Percentiles rank a stretch among this genome's conserved stretches.
Evolutionary conservation across 495 filamentous ascomycete species (phyloP).

Genomic region (Oleoguttula mirabilis): DNA sequence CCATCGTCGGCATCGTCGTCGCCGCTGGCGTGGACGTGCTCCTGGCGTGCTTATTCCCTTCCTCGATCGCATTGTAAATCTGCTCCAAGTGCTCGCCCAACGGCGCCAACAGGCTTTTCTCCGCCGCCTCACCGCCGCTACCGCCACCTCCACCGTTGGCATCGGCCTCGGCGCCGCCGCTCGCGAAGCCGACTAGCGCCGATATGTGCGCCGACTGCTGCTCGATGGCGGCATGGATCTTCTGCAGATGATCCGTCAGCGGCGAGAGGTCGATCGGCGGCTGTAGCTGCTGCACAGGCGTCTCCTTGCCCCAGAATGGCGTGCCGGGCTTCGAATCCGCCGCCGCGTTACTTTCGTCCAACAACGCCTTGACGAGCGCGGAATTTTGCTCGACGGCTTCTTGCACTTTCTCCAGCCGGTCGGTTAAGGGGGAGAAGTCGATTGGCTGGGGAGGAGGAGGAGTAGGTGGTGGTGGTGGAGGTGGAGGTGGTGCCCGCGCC

Average conservation of each 20-base stretch:
- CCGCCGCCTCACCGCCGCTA: conserved; percentile 1
- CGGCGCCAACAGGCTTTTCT: conserved; percentile 10
- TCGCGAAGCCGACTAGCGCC: conserved; percentile 13
- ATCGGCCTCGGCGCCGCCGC: conserved; percentile 3
- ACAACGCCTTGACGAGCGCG: conserved; percentile 11
- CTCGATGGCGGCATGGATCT: conserved; percentile 15
- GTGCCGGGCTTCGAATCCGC: conserved; percentile 7
- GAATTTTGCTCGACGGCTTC: conserved; percentile 18
- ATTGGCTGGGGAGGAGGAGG: background rate
- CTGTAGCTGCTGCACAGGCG: background rate
- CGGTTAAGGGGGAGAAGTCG: conserved; percentile 15
- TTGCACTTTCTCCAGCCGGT: conserved; percentile 14
- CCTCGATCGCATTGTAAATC: conserved; percentile 19
- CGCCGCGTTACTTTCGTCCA: conserved; percentile 8
- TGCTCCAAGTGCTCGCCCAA: conserved; percentile 18
- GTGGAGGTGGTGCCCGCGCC: background rate
- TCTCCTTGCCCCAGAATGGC: conserved; percentile 13
- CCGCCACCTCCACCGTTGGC: background rate
- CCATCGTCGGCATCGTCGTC: background rate
- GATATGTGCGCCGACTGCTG: conserved; percentile 14
- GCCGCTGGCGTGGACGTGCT: background rate
- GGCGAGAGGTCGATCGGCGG: conserved; percentile 7
- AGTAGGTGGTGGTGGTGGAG: background rate
- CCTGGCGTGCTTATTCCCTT: conserved; percentile 12
- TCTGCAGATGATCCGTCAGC: conserved; percentile 8